Conservation (phyloP, 768 basidiomycete genomes). For the Hortiboletus flavorubellus region DNA sequence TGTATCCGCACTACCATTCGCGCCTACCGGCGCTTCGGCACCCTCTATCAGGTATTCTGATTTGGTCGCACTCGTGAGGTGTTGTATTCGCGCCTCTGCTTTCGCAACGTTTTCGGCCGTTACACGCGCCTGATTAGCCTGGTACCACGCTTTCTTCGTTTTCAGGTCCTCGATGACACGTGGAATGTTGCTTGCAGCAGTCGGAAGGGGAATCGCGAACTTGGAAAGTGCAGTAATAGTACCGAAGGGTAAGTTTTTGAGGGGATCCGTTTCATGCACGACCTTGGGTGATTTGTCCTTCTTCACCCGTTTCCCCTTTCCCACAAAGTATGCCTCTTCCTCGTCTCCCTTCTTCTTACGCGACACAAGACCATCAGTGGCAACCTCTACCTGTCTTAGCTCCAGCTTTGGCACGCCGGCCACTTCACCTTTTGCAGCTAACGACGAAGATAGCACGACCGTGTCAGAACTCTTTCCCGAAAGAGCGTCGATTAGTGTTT, state of each 20-base stretch:
- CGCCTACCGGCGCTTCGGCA: conserved; percentile 27
- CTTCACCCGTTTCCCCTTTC: conserved; percentile 64
- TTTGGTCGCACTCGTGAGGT: conserved; percentile 47
- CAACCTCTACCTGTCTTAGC: conserved; percentile 75
- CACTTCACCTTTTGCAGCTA: conserved; percentile 42
- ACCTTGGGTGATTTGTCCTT: conserved; percentile 45
- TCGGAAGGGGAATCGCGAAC: conserved; percentile 88
- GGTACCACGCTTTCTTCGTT: conserved; percentile 93
- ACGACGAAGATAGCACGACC: conserved; percentile 40
- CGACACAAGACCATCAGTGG: conserved; percentile 60
- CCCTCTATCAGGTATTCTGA: conserved; percentile 32
- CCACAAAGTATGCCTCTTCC: conserved; percentile 78
- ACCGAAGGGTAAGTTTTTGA: conserved; percentile 71
- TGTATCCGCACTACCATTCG: conserved; percentile 39
- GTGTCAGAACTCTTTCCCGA: conserved; percentile 58
- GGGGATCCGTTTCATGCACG: conserved; percentile 35
- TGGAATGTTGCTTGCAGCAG: conserved; percentile 68
- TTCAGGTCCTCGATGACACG: conserved; percentile 87
- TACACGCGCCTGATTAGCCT: conserved; percentile 82
- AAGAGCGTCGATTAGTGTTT: conserved; percentile 85
- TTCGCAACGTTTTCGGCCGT: conserved; percentile 79
- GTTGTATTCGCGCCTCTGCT: conserved; percentile 72
- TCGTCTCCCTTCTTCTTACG: conserved; percentile 94
- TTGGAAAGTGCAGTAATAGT: conserved; percentile 84
- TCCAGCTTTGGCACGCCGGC: conserved; percentile 78